phyloP scores from a whole-genome alignment of 257 asterid genomes.

The Jacaranda copaia region DNA sequence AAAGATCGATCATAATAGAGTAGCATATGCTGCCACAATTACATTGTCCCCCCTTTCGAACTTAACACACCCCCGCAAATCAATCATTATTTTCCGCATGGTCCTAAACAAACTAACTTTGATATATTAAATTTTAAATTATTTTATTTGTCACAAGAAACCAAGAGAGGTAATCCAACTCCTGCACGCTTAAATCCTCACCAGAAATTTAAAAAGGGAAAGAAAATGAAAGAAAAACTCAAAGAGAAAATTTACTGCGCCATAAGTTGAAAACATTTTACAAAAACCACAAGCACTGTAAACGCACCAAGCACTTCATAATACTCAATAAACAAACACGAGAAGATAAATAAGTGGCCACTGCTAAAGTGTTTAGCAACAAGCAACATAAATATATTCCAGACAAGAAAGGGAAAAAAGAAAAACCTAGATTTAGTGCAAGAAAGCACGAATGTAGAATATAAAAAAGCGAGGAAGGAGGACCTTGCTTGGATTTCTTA shows the following conservation, averaged over 20 bases:
- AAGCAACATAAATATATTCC: neutral
- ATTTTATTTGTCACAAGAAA: neutral
- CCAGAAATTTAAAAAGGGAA: too few species aligned
- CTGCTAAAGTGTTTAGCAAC: neutral
- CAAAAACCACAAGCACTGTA: neutral
- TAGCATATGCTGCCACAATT: too few species aligned
- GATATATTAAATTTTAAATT: neutral
- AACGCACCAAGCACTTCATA: neutral
- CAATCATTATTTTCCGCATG: neutral
- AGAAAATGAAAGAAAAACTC: neutral
- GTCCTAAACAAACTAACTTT: neutral
- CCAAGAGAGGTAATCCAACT: slow-evolving; percentile 6
- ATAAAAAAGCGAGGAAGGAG: neutral
- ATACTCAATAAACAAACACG: slow-evolving; percentile 1
- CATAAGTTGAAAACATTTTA: neutral
- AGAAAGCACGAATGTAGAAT: neutral
- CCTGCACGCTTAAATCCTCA: neutral
- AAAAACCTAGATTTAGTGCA: slow-evolving; percentile 33
- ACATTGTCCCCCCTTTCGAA: too few species aligned
- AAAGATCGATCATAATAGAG: too few species aligned
- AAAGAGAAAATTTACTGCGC: neutral
- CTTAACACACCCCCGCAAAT: neutral
- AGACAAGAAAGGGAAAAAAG: neutral
- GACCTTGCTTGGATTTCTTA: slow-evolving; percentile 73
- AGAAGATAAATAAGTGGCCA: neutral